A percentile compares a stretch with the other conserved stretches of the same genome.
These are phyloP conservation scores for Pythium dissimile DNA, from an alignment of 352 stramenopile genomes.

Conservation along the genomic window DNA sequence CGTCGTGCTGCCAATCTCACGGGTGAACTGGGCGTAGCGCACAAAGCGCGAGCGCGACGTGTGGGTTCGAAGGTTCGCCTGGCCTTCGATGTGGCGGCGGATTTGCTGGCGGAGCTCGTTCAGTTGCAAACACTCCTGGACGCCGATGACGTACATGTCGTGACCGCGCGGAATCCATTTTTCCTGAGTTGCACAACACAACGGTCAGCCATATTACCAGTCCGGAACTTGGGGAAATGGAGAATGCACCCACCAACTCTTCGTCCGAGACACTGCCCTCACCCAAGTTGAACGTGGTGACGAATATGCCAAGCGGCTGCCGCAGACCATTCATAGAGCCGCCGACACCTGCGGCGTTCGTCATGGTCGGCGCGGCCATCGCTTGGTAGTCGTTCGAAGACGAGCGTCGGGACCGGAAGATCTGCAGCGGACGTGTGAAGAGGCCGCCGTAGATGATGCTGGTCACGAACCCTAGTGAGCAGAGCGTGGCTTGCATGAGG, in stretches of 20 bases:
- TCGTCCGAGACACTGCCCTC: slow-evolving; percentile 55
- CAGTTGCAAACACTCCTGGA: slow-evolving; percentile 87
- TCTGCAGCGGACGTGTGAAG: slow-evolving; percentile 7
- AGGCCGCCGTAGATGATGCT: slow-evolving; percentile 51
- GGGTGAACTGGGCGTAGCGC: slow-evolving; percentile 47
- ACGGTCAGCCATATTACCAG: too few relatives aligned
- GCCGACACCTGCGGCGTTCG: slow-evolving; percentile 9
- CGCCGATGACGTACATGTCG: slow-evolving; percentile 85
- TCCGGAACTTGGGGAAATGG: not conserved
- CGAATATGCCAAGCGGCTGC: slow-evolving; percentile 62
- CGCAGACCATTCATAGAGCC: slow-evolving; percentile 33
- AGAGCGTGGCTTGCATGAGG: slow-evolving; percentile 65
- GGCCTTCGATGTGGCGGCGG: slow-evolving; percentile 57
- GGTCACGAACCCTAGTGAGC: slow-evolving; percentile 47
- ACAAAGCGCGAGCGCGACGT: slow-evolving; percentile 22
- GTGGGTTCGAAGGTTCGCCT: slow-evolving; percentile 17
- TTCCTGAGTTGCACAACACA: slow-evolving; percentile 29
- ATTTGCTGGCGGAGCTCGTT: slow-evolving; percentile 57
- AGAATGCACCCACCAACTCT: slow-evolving; percentile 25
- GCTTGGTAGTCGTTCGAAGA: slow-evolving; percentile 30
- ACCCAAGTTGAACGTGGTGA: slow-evolving; percentile 85
- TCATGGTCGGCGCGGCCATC: slow-evolving; percentile 32
- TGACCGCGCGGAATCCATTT: slow-evolving; percentile 82
- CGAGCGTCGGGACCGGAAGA: slow-evolving; percentile 10
- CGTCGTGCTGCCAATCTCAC: slow-evolving; percentile 79